Evolutionary conservation across 352 stramenopile species (phyloP), one percentile per base, ranked within the genome.

Genomic region (Phytopythium ostracodes): DNA sequence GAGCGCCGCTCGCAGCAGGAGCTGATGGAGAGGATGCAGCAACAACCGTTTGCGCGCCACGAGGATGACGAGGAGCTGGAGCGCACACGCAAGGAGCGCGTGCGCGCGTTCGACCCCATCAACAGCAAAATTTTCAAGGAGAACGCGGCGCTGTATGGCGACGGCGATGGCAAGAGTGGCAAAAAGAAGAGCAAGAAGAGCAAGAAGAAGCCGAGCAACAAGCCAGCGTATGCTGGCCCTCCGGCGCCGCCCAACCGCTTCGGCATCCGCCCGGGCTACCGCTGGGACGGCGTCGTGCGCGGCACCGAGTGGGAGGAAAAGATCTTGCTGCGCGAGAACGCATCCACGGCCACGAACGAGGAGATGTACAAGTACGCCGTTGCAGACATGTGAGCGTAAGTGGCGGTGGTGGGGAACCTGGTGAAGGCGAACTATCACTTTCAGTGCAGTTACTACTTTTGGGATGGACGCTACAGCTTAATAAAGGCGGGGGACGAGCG

Each of bases 251-350:
- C 81, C 31, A 94, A 94, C 57, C 84, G 86, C 31, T 97, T 98
- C 67, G 80, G 84, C 47, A 98, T 99, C 56, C 59, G 70, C 29
- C 97, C 97, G 27, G 97, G 97, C 24, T 99, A 99, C 76, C 87
- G 97, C n/a, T 99, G 97, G 97, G 97, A 99, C 73, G 97, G 96
- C 33, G 88, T 98, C 51, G 96, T 99, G 66, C 85, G 97, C 18
- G 91, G 97, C 31, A 99, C 97, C 60, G 94, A 91, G 27, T 99
- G 97, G 83, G 97, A 99, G 63, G 89, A 97, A 58, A 96, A 94
- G 70, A 73, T 98, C 0, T 77, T 98, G 69, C 78, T 90, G 61
- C 76, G 76, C n/a, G 71, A 85, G 62, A 95, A 92, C 64, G 73
- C 73, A 1, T 76, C 78, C 36, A 65, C 75, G 36, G 86, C 86